phyloP scores from a whole-genome alignment of 1,284 basidiomycete genomes.

The Ustilago lituana region DNA sequence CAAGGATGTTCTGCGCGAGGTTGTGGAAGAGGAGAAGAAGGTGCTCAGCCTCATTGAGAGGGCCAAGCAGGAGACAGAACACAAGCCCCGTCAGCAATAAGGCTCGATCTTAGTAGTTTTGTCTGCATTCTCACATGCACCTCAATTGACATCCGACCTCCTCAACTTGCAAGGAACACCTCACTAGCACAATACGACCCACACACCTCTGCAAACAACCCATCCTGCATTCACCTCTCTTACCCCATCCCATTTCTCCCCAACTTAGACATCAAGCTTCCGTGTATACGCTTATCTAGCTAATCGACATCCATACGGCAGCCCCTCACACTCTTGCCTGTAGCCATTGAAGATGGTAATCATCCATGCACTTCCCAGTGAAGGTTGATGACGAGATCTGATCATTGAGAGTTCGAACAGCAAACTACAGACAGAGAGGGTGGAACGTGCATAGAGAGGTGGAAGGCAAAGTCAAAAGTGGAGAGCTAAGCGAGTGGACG shows the following conservation, averaged over 20 bases:
- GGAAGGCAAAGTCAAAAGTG: neutral
- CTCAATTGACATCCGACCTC: neutral
- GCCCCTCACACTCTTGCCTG: too few relatives aligned
- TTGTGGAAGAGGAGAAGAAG: constrained; percentile 56
- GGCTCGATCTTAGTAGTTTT: too few relatives aligned
- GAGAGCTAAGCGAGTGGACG: neutral
- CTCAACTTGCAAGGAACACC: too few relatives aligned
- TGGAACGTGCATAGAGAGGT: neutral
- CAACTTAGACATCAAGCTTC: constrained; percentile 1
- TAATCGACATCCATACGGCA: constrained; percentile 2
- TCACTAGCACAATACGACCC: neutral
- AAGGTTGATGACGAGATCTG: too few relatives aligned
- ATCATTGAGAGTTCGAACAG: neutral
- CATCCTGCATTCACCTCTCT: constrained; percentile 8
- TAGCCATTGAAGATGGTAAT: too few relatives aligned
- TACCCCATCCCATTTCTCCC: neutral
- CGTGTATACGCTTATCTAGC: neutral
- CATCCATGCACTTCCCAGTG: too few relatives aligned
- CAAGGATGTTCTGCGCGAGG: constrained; percentile 52
- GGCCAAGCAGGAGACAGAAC: constrained; percentile 11
- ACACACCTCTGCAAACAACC: neutral
- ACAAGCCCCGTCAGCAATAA: constrained; percentile 27
- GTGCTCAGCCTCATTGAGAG: constrained; percentile 22
- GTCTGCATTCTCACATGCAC: neutral
- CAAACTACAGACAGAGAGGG: neutral